Evolutionary conservation across 2,329 filamentous ascomycete genomes (phyloP).

Genomic region (Colletotrichum chrysophilum): DNA sequence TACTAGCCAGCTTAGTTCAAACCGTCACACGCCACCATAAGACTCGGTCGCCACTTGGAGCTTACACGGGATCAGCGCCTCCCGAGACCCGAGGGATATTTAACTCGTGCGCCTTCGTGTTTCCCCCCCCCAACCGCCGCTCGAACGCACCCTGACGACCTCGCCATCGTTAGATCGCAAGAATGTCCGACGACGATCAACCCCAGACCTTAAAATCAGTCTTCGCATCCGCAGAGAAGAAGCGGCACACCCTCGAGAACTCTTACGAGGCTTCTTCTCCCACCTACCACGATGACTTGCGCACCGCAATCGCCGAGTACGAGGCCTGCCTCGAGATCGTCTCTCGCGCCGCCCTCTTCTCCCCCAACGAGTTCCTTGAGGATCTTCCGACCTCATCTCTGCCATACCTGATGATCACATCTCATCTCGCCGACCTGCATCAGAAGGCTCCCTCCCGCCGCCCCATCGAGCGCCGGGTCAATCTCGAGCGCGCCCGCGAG

Average conservation of each 20-base stretch:
- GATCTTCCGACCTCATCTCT: slow-evolving; percentile 86
- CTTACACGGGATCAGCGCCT: not conserved
- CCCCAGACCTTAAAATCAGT: slow-evolving; percentile 55
- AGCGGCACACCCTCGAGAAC: slow-evolving; percentile 63
- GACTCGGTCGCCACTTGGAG: not conserved
- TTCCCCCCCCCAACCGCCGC: not conserved
- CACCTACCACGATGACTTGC: slow-evolving; percentile 71
- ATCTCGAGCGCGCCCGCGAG: slow-evolving; percentile 68
- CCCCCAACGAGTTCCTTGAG: slow-evolving; percentile 85
- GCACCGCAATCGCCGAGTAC: slow-evolving; percentile 72
- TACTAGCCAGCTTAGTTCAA: not conserved
- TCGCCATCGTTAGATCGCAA: not conserved
- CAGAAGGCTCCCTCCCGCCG: slow-evolving; percentile 66
- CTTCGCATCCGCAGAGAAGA: slow-evolving; percentile 55
- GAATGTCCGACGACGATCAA: slow-evolving; percentile 43
- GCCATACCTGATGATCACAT: slow-evolving; percentile 82
- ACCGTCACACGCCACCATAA: not conserved
- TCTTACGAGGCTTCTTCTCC: slow-evolving; percentile 67
- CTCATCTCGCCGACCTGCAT: slow-evolving; percentile 79
- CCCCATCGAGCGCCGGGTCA: slow-evolving; percentile 61
- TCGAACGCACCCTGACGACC: not conserved
- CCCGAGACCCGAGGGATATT: not conserved
- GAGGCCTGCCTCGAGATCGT: slow-evolving; percentile 74
- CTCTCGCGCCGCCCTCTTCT: slow-evolving; percentile 80
- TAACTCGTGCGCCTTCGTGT: not conserved